Conservation (phyloP, 2,329 filamentous ascomycete species). For the Stenocarpella maydis region DNA sequence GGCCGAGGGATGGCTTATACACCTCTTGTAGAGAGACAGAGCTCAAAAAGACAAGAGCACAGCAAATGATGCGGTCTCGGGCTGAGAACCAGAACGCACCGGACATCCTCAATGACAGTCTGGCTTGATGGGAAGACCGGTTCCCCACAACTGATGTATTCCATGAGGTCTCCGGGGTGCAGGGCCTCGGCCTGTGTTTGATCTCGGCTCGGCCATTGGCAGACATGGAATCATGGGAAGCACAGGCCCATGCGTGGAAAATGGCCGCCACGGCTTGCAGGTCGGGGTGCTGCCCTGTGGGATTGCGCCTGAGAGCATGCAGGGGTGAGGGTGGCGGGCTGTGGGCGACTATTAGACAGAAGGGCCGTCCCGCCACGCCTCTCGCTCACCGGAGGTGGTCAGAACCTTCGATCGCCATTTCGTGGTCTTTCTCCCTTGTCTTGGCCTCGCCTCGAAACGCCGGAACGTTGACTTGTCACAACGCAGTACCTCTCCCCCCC, state of each 20-base stretch:
- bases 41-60: neutral
- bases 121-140: neutral
- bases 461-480: neutral
- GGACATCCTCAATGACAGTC: neutral
- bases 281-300: neutral
- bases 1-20: neutral
- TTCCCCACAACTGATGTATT: constrained; percentile 15
- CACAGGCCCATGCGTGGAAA: neutral
- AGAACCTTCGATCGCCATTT: constrained; percentile 9
- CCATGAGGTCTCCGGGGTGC: neutral
- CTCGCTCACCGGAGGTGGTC: constrained; percentile 1
- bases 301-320: neutral
- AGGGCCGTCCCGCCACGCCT: constrained; percentile 17
- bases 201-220: constrained; percentile 18
- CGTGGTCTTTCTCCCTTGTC: neutral
- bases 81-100: neutral
- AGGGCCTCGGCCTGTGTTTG: neutral
- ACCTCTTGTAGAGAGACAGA: neutral
- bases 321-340: neutral
- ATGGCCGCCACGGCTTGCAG: constrained; percentile 10
- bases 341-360: constrained; percentile 1
- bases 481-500: neutral
- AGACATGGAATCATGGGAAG: neutral
- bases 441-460: neutral
- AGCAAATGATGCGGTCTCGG: neutral